Conservation (phyloP, 192 early-diverging fungal genomes). For the Phlyctochytrium planicorne region DNA sequence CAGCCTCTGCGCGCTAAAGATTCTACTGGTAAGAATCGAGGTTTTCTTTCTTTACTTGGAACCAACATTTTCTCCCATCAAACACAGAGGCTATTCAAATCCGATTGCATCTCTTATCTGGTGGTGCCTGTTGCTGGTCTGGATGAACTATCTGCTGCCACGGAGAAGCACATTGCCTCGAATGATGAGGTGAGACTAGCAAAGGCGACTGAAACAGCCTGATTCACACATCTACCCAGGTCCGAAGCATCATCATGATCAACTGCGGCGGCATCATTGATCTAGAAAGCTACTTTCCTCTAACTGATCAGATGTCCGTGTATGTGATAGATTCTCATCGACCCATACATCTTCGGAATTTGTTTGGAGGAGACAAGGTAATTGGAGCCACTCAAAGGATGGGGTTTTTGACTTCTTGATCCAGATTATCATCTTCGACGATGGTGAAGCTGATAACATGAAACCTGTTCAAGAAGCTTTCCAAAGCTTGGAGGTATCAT, state of each 20-base stretch:
- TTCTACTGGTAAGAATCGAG: conserved; percentile 59
- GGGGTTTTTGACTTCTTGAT: background rate
- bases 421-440: conserved; percentile 78
- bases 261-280: conserved; percentile 87
- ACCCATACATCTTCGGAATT: conserved; percentile 81
- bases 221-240: conserved; percentile 27
- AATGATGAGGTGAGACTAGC: conserved; percentile 46
- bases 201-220: background rate
- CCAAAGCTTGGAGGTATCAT: conserved; percentile 59
- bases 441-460: conserved; percentile 75
- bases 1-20: conserved; percentile 76
- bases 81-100: conserved; percentile 65
- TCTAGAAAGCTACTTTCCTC: conserved; percentile 57
- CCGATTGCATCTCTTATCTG: conserved; percentile 78
- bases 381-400: no score
- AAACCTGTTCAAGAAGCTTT: conserved; percentile 66
- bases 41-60: background rate
- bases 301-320: conserved; percentile 62
- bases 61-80: background rate
- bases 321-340: conserved; percentile 87
- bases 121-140: conserved; percentile 76
- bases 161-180: conserved; percentile 49
- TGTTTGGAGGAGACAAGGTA: conserved; percentile 72
- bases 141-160: conserved; percentile 55
- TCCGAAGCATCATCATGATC: conserved; percentile 75